Percentiles rank a stretch among this genome's conserved stretches.
Evolutionary conservation across 495 filamentous ascomycete genomes (phyloP).

Genomic region (Diplogelasinospora grovesii): DNA sequence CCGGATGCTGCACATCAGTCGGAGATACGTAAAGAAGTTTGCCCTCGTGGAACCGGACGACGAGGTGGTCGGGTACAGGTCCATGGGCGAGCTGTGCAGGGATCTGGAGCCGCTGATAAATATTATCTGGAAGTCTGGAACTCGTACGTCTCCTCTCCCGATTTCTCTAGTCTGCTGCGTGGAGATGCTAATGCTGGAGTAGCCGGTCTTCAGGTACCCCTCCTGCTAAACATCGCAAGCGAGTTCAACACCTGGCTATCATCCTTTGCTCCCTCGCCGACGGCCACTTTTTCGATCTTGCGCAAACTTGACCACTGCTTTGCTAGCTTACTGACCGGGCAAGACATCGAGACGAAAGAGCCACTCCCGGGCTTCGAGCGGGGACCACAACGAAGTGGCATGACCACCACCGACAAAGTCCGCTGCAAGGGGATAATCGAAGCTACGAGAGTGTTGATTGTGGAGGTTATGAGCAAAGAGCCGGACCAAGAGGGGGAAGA

Average conservation of each 20-base stretch:
- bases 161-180: no score
- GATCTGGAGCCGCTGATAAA: slow-evolving; percentile 68
- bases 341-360: slow-evolving; percentile 57
- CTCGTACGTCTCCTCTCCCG: slow-evolving; percentile 53
- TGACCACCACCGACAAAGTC: slow-evolving; percentile 73
- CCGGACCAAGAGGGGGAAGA: slow-evolving; percentile 29
- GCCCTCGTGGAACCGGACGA: slow-evolving; percentile 46
- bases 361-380: slow-evolving; percentile 61
- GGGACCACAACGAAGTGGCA: slow-evolving; percentile 38
- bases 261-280: slow-evolving; percentile 59
- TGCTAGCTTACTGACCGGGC: slow-evolving; percentile 59
- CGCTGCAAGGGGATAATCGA: slow-evolving; percentile 72
- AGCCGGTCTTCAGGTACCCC: slow-evolving; percentile 80
- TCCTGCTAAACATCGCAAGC: slow-evolving; percentile 68
- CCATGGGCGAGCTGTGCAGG: slow-evolving; percentile 57
- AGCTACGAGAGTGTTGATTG: slow-evolving; percentile 56
- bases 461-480: slow-evolving; percentile 52
- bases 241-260: slow-evolving; percentile 58
- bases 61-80: slow-evolving; percentile 58
- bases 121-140: slow-evolving; percentile 75
- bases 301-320: slow-evolving; percentile 76
- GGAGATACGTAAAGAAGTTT: slow-evolving; percentile 70
- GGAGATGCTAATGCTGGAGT: no score
- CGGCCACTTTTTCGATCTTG: slow-evolving; percentile 58
- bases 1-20: slow-evolving; percentile 54